These are phyloP conservation scores for Malus sylvestris DNA, from an alignment of 306 rosid genomes.

Conservation along the genomic window DNA sequence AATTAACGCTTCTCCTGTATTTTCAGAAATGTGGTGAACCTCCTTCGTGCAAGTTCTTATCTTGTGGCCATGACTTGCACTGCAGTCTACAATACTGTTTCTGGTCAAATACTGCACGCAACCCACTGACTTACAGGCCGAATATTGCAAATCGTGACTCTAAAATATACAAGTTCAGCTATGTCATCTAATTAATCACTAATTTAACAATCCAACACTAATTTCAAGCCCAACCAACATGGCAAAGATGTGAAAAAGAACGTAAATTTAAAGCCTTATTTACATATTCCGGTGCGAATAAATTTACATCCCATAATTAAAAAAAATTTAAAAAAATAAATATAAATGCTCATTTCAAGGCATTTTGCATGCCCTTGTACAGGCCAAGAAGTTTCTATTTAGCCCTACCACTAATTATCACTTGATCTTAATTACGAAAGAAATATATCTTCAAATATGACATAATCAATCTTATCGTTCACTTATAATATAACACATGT, in stretches of 20 bases:
- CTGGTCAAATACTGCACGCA: neutral
- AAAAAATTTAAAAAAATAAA: too few relatives aligned
- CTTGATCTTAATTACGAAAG: neutral
- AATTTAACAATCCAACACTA: neutral
- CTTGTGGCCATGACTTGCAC: neutral
- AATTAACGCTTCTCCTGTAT: rapidly evolving
- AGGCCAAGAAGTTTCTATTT: neutral
- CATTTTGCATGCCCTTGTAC: too few relatives aligned
- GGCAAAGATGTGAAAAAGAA: neutral
- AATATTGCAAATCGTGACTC: neutral
- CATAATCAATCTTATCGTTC: too few relatives aligned
- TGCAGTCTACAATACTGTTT: too few relatives aligned
- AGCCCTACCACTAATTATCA: neutral
- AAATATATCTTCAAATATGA: too few relatives aligned
- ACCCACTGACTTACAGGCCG: neutral
- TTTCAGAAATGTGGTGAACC: too few relatives aligned
- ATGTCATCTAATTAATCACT: neutral
- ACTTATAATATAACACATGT: too few relatives aligned
- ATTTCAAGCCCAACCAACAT: neutral
- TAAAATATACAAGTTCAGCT: neutral
- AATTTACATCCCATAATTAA: too few relatives aligned
- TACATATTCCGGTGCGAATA: too few relatives aligned
- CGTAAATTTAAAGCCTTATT: too few relatives aligned
- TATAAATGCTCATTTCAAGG: too few relatives aligned
- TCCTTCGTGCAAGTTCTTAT: neutral